Percentiles rank a stretch among this genome's conserved stretches.
These are phyloP conservation scores for Monosporascus sp. DNA, from an alignment of 2,329 filamentous ascomycete species.

Conservation along the genomic window DNA sequence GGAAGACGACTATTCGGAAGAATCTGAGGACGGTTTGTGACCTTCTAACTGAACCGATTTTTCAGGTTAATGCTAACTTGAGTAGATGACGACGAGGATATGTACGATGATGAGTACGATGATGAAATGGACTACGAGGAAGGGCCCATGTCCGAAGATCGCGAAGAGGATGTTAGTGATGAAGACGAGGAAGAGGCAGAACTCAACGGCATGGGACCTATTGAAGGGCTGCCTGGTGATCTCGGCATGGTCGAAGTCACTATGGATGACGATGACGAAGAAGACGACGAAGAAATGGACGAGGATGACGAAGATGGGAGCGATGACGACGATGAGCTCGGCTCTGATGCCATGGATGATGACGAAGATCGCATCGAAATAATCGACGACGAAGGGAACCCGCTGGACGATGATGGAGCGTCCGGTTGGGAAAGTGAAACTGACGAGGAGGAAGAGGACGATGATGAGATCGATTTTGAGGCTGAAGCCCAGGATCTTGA, in stretches of 20 bases:
- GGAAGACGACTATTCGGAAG: constrained; percentile 76
- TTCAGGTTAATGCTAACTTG: constrained; percentile 4
- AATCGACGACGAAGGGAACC: constrained; percentile 58
- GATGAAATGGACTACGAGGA: constrained; percentile 90
- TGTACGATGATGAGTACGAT: constrained; percentile 88
- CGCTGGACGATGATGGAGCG: constrained; percentile 53
- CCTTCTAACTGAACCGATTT: neutral
- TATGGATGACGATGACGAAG: constrained; percentile 64
- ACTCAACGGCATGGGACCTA: constrained; percentile 75
- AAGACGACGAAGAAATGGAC: constrained; percentile 59
- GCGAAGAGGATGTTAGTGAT: constrained; percentile 83
- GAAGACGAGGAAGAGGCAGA: constrained; percentile 68
- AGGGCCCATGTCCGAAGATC: constrained; percentile 63
- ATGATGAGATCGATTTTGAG: constrained; percentile 48
- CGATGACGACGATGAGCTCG: constrained; percentile 56
- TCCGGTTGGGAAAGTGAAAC: constrained; percentile 58
- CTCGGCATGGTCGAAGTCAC: constrained; percentile 67
- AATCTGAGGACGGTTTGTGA: constrained; percentile 56
- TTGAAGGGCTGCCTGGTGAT: constrained; percentile 67
- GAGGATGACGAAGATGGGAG: constrained; percentile 44
- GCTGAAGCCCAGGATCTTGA: constrained; percentile 51
- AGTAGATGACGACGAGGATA: constrained; percentile 72
- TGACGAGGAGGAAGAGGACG: constrained; percentile 53
- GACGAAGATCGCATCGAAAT: constrained; percentile 51
- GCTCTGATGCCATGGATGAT: constrained; percentile 51